Evolutionary conservation across 768 basidiomycete species (phyloP).

Genomic region (Leucocoprinus leucothites): DNA sequence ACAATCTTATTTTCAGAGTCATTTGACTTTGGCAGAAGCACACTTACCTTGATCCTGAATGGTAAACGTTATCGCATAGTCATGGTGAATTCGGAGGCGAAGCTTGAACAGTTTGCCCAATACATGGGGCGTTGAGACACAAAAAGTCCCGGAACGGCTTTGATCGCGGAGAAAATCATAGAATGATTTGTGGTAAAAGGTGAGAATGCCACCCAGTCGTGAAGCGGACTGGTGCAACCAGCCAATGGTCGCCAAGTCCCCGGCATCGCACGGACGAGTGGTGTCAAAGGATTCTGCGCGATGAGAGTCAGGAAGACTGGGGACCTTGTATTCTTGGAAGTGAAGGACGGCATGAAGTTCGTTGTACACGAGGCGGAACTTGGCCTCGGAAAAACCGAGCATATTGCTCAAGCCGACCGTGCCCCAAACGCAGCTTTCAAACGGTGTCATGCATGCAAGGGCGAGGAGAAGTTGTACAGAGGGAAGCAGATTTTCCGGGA

Average conservation of each 20-base stretch:
- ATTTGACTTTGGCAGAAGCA: neutral
- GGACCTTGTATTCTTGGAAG: neutral
- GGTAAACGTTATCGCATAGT: neutral
- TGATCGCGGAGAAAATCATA: slow-evolving; percentile 3
- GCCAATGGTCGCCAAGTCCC: no score
- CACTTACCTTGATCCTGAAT: neutral
- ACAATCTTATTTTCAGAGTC: neutral
- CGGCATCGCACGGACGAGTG: neutral
- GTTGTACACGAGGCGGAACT: neutral
- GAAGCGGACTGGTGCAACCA: neutral
- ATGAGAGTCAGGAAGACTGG: neutral
- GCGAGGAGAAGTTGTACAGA: neutral
- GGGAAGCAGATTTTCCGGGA: neutral
- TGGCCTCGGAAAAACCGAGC: neutral
- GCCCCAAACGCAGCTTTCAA: neutral
- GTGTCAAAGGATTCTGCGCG: neutral
- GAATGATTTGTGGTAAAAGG: slow-evolving; percentile 5
- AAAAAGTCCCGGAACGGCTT: neutral
- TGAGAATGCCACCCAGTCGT: neutral
- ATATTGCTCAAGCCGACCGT: neutral
- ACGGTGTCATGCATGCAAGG: neutral
- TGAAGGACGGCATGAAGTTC: neutral
- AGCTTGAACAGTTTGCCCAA: neutral
- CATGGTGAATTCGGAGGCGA: neutral
- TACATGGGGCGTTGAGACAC: neutral